A percentile compares a stretch with the other conserved stretches of the same genome.
These are phyloP conservation scores for Funneliformis caledonium DNA, from an alignment of 371 early-diverging fungal species.

Conservation along the genomic window DNA sequence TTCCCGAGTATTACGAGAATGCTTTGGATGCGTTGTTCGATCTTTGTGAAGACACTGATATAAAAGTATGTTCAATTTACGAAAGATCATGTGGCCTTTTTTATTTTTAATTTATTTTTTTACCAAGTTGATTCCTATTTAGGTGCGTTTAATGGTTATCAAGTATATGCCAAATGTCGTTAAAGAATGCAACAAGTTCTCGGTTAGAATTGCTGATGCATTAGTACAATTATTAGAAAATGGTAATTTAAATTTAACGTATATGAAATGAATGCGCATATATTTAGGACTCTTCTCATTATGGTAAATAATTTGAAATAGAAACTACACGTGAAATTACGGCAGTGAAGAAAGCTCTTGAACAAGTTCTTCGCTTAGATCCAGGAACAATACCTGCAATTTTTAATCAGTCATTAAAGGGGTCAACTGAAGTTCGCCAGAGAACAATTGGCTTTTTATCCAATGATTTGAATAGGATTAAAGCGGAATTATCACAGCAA, in stretches of 20 bases:
- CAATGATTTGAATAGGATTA: slow-evolving; percentile 28
- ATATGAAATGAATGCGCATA: neutral
- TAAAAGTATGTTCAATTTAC: slow-evolving; percentile 24
- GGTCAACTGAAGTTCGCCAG: slow-evolving; percentile 18
- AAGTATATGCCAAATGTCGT: slow-evolving; percentile 29
- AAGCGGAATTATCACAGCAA: slow-evolving; percentile 17
- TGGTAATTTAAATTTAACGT: neutral
- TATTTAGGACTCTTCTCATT: neutral
- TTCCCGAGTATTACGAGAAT: slow-evolving; percentile 46
- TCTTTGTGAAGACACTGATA: slow-evolving; percentile 47
- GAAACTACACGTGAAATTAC: slow-evolving; percentile 23
- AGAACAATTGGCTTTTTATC: slow-evolving; percentile 31
- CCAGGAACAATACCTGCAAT: slow-evolving; percentile 19
- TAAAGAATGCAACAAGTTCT: neutral
- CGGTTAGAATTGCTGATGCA: slow-evolving; percentile 31
- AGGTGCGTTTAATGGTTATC: slow-evolving; percentile 28
- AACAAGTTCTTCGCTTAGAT: slow-evolving; percentile 23
- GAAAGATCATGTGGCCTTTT: neutral
- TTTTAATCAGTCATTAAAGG: slow-evolving; percentile 23
- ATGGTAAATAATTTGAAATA: neutral
- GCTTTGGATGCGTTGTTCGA: slow-evolving; percentile 51
- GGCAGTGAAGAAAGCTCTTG: slow-evolving; percentile 33
- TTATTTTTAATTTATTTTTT: too few relatives aligned
- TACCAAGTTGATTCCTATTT: neutral
- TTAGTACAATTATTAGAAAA: slow-evolving; percentile 33